Evolutionary conservation across 164 flowering plant genomes (phyloP).

Genomic region (Echeveria elegans): DNA sequence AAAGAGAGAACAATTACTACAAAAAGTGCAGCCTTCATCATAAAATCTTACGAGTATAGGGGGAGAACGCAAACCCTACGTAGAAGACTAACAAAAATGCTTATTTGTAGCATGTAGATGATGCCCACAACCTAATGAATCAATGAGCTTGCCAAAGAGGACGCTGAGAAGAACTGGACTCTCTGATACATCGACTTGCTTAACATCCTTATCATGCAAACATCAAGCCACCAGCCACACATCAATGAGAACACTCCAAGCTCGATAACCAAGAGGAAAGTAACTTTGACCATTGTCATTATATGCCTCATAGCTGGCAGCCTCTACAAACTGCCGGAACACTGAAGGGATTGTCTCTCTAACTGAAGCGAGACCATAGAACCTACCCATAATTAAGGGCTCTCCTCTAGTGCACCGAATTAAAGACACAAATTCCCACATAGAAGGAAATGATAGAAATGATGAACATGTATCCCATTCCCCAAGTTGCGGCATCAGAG

Average conservation of each 20-base stretch:
- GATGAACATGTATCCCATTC: slow-evolving; percentile 79
- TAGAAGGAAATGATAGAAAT: slow-evolving; percentile 60
- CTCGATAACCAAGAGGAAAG: slow-evolving; percentile 92
- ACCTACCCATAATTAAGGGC: slow-evolving; percentile 77
- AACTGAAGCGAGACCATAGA: slow-evolving; percentile 81
- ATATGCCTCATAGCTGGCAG: slow-evolving; percentile 94
- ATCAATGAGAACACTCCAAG: slow-evolving; percentile 96
- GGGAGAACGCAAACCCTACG: slow-evolving; percentile 64
- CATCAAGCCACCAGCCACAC: slow-evolving; percentile 99
- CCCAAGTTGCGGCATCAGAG: slow-evolving; percentile 91
- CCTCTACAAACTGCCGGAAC: slow-evolving; percentile 80
- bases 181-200: slow-evolving; percentile 83
- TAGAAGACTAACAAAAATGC: slow-evolving; percentile 97
- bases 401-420: slow-evolving; percentile 87
- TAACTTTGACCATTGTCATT: slow-evolving; percentile 96
- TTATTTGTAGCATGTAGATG: slow-evolving; percentile 94
- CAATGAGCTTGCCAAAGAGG: slow-evolving; percentile 92
- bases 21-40: neutral
- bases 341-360: slow-evolving; percentile 82
- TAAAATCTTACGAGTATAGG: neutral
- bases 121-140: slow-evolving; percentile 97
- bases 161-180: slow-evolving; percentile 74
- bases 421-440: slow-evolving; percentile 64
- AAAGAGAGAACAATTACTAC: neutral
- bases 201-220: slow-evolving; percentile 88